Conservation (phyloP, 495 filamentous ascomycete genomes). For the Penicillium ucsense region DNA sequence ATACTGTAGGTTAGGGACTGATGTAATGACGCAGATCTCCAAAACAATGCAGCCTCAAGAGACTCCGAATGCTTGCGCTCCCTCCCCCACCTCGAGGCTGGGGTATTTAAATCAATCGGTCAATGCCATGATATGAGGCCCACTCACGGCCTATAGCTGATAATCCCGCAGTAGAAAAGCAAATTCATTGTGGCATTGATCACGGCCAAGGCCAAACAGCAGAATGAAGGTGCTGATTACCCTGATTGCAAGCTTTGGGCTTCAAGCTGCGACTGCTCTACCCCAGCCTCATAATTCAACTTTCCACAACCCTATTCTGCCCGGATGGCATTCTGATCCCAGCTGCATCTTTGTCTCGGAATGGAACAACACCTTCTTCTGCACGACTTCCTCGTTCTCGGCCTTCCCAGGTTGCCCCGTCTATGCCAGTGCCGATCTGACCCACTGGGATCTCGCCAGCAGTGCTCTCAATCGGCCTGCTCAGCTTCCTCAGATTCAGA, state of each 20-base stretch:
- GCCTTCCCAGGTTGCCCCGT: slow-evolving; percentile 16
- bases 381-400: slow-evolving; percentile 14
- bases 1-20: no score
- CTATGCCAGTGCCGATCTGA: slow-evolving; percentile 15
- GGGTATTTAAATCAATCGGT: no score
- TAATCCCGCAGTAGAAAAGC: no score
- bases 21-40: no score
- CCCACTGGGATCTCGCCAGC: slow-evolving; percentile 16
- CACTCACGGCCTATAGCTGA: no score
- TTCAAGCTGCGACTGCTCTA: not conserved
- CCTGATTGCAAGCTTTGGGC: not conserved
- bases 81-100: no score
- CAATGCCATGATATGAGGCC: no score
- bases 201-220: no score
- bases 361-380: slow-evolving; percentile 11
- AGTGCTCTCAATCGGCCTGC: slow-evolving; percentile 6
- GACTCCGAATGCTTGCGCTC: no score
- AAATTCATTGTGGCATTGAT: no score
- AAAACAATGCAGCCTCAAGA: no score
- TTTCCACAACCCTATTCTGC: slow-evolving; percentile 13
- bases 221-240: no score
- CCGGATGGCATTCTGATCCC: slow-evolving; percentile 20
- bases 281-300: not conserved
- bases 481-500: slow-evolving; percentile 10
- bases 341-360: slow-evolving; percentile 15